Evolutionary conservation across 2,329 filamentous ascomycete species (phyloP).

Genomic region (Talaromyces amestolkiae): DNA sequence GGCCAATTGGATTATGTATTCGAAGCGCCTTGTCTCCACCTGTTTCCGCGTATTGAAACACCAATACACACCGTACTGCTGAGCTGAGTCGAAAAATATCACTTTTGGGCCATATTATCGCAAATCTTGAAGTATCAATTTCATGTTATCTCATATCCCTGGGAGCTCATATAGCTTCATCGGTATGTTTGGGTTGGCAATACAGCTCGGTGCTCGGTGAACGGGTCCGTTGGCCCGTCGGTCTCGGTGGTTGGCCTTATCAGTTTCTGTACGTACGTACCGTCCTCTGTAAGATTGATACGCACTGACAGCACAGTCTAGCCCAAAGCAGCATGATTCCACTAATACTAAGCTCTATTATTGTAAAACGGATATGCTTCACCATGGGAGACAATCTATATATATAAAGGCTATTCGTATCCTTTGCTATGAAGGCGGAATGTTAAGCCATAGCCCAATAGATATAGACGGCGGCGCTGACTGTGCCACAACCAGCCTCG

Average conservation of each 20-base stretch:
- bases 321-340: neutral
- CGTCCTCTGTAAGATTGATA: neutral
- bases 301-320: neutral
- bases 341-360: no score
- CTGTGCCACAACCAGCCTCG: no score
- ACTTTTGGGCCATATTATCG: neutral
- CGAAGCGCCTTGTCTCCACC: neutral
- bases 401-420: no score
- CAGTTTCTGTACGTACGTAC: no score
- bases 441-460: no score
- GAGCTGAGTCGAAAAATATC: neutral
- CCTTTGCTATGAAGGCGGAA: no score
- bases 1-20: neutral
- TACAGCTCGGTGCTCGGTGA: neutral
- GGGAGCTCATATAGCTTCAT: no score
- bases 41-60: neutral
- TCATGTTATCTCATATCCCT: no score
- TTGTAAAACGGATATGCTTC: no score
- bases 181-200: neutral
- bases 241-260: neutral
- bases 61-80: neutral
- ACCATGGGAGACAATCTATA: no score
- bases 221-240: neutral
- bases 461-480: no score
- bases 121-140: no score